phyloP scores from a whole-genome alignment of 1,139 yeast species.

The Pichia sp. region DNA sequence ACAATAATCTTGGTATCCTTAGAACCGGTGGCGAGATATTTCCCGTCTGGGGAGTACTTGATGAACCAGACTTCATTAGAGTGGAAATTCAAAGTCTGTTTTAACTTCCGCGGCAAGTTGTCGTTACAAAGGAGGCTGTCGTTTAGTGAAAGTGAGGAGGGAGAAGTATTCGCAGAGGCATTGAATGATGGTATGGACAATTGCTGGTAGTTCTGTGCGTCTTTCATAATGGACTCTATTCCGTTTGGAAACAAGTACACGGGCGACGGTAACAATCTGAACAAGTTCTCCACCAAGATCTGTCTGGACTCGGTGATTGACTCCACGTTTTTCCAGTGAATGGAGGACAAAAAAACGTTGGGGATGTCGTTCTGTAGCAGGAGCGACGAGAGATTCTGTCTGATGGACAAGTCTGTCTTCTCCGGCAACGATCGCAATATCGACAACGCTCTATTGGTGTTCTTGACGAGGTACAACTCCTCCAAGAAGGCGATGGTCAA shows the following conservation, averaged over 20 bases:
- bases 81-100: constrained; percentile 44
- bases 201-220: constrained; percentile 48
- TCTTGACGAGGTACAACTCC: constrained; percentile 33
- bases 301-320: constrained; percentile 35
- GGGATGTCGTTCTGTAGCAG: constrained; percentile 17
- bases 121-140: constrained; percentile 3
- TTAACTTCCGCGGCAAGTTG: constrained; percentile 46
- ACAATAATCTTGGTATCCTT: constrained; percentile 62
- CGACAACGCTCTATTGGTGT: constrained; percentile 38
- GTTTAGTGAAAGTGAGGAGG: constrained; percentile 1
- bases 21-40: constrained; percentile 70
- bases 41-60: constrained; percentile 74
- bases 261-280: constrained; percentile 46
- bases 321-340: constrained; percentile 31
- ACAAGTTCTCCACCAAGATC: constrained; percentile 40
- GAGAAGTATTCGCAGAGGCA: neutral
- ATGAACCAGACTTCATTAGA: constrained; percentile 81
- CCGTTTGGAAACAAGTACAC: constrained; percentile 52
- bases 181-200: constrained; percentile 18
- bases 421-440: constrained; percentile 38
- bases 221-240: constrained; percentile 45
- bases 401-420: constrained; percentile 15
- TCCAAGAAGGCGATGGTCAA: constrained; percentile 34
- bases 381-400: constrained; percentile 24
- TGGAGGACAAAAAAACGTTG: constrained; percentile 8